Percentiles rank a stretch among this genome's conserved stretches.
These are phyloP conservation scores for Telopea speciosissima DNA, from an alignment of 177 flowering plant genomes.

Conservation along the genomic window DNA sequence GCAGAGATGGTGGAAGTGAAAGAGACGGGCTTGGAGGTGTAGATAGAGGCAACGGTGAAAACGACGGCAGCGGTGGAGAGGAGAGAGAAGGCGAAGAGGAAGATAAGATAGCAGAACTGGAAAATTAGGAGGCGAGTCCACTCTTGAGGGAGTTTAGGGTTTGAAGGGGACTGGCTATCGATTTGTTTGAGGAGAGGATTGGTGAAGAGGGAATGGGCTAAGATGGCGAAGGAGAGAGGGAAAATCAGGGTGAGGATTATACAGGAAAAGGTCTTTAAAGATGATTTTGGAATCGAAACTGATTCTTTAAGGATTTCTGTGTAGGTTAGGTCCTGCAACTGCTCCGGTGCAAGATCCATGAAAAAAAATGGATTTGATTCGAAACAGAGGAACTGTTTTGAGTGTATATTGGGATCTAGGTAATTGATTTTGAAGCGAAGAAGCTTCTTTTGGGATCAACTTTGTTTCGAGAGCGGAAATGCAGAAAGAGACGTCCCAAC, in stretches of 20 bases:
- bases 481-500: no score
- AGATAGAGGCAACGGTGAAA: constrained; percentile 5
- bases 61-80: constrained; percentile 5
- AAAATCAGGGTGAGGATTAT: not conserved
- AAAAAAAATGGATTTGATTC: no score
- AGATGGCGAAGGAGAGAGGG: constrained; percentile 3
- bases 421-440: no score
- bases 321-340: not conserved
- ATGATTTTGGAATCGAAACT: not conserved
- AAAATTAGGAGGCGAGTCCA: not conserved
- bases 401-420: no score
- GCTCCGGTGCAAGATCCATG: not conserved
- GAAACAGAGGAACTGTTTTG: no score
- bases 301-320: not conserved
- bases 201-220: not conserved
- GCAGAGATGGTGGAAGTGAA: not conserved
- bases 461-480: no score
- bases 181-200: not conserved
- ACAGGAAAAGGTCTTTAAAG: not conserved
- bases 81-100: constrained; percentile 1
- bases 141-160: not conserved
- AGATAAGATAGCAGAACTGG: not conserved
- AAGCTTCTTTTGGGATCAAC: no score
- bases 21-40: constrained; percentile 4
- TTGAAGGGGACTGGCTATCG: not conserved